Evolutionary conservation across 1,284 basidiomycete genomes (phyloP).

Genomic region (Porogramme epimiltina): DNA sequence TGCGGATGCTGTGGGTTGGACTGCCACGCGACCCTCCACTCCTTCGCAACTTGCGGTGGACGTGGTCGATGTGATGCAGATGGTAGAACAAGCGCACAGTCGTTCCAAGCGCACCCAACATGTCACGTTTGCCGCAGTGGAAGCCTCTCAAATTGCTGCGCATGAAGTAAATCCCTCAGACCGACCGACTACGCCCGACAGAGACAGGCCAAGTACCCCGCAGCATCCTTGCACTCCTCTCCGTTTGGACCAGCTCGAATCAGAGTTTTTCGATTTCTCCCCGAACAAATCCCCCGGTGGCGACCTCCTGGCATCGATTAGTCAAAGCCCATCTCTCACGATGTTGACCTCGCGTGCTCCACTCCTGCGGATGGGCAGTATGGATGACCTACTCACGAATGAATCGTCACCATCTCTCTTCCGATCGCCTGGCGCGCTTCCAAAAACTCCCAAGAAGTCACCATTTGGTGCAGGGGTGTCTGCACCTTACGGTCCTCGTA

Average conservation of each 20-base stretch:
- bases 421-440: constrained; percentile 3
- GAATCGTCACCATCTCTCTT: constrained; percentile 3
- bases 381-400: constrained; percentile 11
- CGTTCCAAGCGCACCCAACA: no score
- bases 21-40: no score
- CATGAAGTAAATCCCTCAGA: no score
- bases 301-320: neutral
- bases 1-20: no score
- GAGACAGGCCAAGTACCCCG: constrained; percentile 1
- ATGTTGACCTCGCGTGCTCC: constrained; percentile 14
- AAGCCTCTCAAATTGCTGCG: neutral
- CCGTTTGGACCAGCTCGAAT: constrained; percentile 12
- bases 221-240: constrained; percentile 4
- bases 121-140: constrained; percentile 8
- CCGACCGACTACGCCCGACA: no score
- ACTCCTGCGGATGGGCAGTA: constrained; percentile 8
- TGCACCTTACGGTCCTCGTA: neutral
- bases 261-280: constrained; percentile 19
- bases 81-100: neutral
- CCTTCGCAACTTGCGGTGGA: no score
- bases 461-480: neutral
- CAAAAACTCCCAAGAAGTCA: constrained; percentile 17
- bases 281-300: constrained; percentile 14
- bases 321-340: constrained; percentile 6
- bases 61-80: neutral